Conservation (phyloP, 352 stramenopile genomes). For the Globisporangium takayamanum region DNA sequence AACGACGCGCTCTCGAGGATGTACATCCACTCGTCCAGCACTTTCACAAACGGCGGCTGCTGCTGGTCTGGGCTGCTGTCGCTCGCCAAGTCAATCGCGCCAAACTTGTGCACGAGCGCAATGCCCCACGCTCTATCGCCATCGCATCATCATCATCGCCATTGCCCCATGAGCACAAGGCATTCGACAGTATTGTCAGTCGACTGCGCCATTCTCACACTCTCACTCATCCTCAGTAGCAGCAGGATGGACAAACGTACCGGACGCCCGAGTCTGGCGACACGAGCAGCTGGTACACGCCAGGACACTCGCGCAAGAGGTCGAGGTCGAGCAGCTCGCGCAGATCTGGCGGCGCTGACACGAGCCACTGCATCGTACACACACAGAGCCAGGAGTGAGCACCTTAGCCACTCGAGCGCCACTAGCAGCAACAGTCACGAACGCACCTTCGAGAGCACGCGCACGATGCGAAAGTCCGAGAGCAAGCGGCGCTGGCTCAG, state of each 20-base stretch:
- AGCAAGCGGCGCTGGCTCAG: slow-evolving; percentile 68
- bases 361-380: slow-evolving; percentile 31
- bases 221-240: not conserved
- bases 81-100: slow-evolving; percentile 48
- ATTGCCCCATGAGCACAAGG: not conserved
- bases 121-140: slow-evolving; percentile 53
- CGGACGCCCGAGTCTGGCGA: slow-evolving; percentile 72
- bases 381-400: slow-evolving; percentile 5
- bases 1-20: slow-evolving; percentile 75
- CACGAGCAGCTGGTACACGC: slow-evolving; percentile 69
- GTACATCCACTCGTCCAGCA: slow-evolving; percentile 87
- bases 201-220: not conserved
- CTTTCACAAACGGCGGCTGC: slow-evolving; percentile 40
- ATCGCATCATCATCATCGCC: not conserved
- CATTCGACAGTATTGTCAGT: not conserved
- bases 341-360: slow-evolving; percentile 22
- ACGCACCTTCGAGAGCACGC: slow-evolving; percentile 16
- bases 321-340: slow-evolving; percentile 38
- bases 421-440: not conserved
- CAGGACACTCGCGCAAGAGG: slow-evolving; percentile 48
- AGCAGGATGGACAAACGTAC: slow-evolving; percentile 19
- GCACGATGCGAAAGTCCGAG: slow-evolving; percentile 76
- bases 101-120: slow-evolving; percentile 43
- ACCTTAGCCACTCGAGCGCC: not conserved
- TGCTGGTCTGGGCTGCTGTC: slow-evolving; percentile 39